Conservation (phyloP, 805 yeast species). For the Kuraishia piskuri region DNA sequence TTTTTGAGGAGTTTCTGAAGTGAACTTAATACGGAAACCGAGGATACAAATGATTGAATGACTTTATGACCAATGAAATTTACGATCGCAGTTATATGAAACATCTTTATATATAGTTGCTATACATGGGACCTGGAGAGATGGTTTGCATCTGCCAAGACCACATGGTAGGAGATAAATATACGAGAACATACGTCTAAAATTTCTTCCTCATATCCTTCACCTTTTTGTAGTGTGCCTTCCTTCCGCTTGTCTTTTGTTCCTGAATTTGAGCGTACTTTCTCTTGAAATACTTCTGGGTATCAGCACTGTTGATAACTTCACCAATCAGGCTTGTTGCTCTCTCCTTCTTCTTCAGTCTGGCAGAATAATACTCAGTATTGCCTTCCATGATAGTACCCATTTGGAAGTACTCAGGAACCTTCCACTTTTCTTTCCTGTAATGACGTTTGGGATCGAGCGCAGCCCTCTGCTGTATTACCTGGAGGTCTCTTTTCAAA, state of each 20-base stretch:
- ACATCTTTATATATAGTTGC: background rate
- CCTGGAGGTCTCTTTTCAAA: constrained; percentile 65
- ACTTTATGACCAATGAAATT: background rate
- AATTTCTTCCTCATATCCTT: constrained; percentile 51
- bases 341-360: constrained; percentile 63
- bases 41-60: background rate
- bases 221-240: constrained; percentile 54
- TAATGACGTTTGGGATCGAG: constrained; percentile 94
- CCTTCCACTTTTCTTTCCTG: constrained; percentile 73
- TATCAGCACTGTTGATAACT: constrained; percentile 61
- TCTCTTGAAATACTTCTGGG: constrained; percentile 73
- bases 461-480: constrained; percentile 81
- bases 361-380: constrained; percentile 63
- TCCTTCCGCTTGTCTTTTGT: constrained; percentile 53
- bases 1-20: constrained; percentile 10
- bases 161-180: background rate
- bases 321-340: constrained; percentile 77
- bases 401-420: constrained; percentile 74
- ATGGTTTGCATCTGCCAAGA: background rate
- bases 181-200: constrained; percentile 10
- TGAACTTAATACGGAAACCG: background rate
- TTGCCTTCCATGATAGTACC: constrained; percentile 85
- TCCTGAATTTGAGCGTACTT: constrained; percentile 75
- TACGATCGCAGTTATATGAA: background rate
- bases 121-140: background rate